Base-by-base conservation (phyloP, 129 eudicot genomes). In the Lonicera japonica region DNA sequence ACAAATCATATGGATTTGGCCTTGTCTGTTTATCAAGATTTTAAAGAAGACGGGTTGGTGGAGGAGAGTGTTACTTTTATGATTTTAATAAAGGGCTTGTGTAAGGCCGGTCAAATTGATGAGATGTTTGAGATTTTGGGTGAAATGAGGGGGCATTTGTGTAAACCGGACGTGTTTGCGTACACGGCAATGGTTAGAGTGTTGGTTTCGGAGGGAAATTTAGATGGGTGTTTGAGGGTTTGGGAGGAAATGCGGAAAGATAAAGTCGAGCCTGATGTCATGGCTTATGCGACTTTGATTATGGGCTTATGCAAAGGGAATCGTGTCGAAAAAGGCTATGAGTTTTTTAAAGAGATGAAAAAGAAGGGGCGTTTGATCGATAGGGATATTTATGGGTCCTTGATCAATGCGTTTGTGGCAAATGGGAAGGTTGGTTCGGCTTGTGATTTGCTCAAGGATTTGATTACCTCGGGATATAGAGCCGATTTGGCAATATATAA, bases 121-220 rank as follows among this genome's bases (percentile, higher is more conserved):
- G 86, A 85, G 63, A 82, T 79, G 23, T 70, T 80, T 14, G 63
- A 60, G 70, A 78, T 92, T 76, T 25, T 92, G 47, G 69, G 58
- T 5, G 54, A 23, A 10, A 92, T 92, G 98, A 77, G 96, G 77
- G 54, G 48, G 60, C 78, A 62, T 38, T 76, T 82, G 56, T 87
- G 90, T 79, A 85, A 76, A 66, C 98, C 98, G 3, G 96, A 92
- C 67, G 91, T 92, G 61, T 92, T 92, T 78, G 96, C 98, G 2
- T 92, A 92, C 60, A 87, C 96, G 11, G 98, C 98, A 21, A 85
- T 92, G 95, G 55, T 92, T 9, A 74, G 80, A 64, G 69, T 82
- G 36, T 69, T 92, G 88, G 81, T 87, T 63, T 75, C 81, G 1
- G 86, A 82, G 63, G 83, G 88, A 21, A 80, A 85, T 70, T 75